Percentiles rank a stretch among this genome's conserved stretches.
Evolutionary conservation across 306 rosid genomes (phyloP).

Genomic region (Citrullus amarus): DNA sequence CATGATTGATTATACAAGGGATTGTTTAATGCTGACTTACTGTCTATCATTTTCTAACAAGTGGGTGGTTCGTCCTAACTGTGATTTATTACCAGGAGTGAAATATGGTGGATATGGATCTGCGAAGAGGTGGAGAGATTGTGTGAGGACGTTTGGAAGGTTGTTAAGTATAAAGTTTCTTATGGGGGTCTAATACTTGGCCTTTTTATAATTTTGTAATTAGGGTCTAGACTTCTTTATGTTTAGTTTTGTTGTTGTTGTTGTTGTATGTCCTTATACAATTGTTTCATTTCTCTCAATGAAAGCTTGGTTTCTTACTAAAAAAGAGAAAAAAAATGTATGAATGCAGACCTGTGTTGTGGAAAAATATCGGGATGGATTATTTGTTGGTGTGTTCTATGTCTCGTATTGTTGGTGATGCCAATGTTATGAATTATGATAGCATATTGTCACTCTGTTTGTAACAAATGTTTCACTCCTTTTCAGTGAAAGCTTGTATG

Average conservation of each 20-base stretch:
- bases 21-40: neutral
- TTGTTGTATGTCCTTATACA: neutral
- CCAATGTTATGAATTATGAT: neutral
- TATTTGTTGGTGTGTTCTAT: neutral
- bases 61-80: neutral
- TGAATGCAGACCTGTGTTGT: neutral
- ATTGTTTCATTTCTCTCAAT: neutral
- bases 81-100: neutral
- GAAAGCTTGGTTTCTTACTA: neutral
- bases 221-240: neutral
- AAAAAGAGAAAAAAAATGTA: neutral
- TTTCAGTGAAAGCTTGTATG: conserved; percentile 83
- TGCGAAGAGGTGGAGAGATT: neutral
- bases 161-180: neutral
- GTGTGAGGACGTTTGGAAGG: neutral
- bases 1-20: neutral
- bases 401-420: neutral
- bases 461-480: neutral
- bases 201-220: neutral
- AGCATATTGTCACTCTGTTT: neutral
- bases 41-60: neutral
- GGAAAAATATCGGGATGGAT: neutral
- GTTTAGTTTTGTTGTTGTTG: neutral
- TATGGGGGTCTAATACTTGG: neutral
- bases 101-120: neutral